Conservation (phyloP, 176 grass and related monocot genomes). For the Tillandsia fasciculata region DNA sequence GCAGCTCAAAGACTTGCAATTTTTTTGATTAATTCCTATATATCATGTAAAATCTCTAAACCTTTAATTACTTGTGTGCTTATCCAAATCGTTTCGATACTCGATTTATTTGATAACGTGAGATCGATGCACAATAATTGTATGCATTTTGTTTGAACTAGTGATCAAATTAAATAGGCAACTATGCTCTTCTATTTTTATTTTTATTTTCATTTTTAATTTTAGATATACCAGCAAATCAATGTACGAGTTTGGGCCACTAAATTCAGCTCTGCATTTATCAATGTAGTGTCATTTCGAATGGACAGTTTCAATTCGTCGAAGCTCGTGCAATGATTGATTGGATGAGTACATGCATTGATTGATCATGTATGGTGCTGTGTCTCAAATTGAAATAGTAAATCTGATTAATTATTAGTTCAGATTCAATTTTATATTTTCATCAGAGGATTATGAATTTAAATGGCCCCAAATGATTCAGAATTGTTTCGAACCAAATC, state of each 20-base stretch:
- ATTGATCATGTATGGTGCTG: too few relatives aligned
- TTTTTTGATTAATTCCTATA: too few relatives aligned
- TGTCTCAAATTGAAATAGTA: too few relatives aligned
- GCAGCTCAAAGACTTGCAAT: too few relatives aligned
- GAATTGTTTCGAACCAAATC: background rate
- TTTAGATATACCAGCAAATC: background rate
- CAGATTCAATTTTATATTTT: background rate
- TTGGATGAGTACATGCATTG: background rate
- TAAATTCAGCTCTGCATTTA: background rate
- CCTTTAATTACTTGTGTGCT: too few relatives aligned
- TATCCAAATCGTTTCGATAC: too few relatives aligned
- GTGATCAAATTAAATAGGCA: background rate
- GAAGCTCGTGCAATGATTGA: background rate
- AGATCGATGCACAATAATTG: too few relatives aligned
- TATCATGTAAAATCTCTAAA: too few relatives aligned
- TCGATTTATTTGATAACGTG: too few relatives aligned
- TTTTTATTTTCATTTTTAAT: background rate
- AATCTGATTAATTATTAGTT: too few relatives aligned
- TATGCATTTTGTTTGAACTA: too few relatives aligned
- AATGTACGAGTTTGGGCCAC: background rate
- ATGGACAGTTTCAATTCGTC: constrained; percentile 45
- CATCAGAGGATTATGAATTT: background rate
- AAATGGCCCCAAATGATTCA: background rate
- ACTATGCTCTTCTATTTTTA: background rate
- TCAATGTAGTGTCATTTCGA: constrained; percentile 54